Percentiles rank a stretch among this genome's conserved stretches.
These are phyloP conservation scores for Alternaria atra DNA, from an alignment of 2,329 filamentous ascomycete species.

Conservation along the genomic window DNA sequence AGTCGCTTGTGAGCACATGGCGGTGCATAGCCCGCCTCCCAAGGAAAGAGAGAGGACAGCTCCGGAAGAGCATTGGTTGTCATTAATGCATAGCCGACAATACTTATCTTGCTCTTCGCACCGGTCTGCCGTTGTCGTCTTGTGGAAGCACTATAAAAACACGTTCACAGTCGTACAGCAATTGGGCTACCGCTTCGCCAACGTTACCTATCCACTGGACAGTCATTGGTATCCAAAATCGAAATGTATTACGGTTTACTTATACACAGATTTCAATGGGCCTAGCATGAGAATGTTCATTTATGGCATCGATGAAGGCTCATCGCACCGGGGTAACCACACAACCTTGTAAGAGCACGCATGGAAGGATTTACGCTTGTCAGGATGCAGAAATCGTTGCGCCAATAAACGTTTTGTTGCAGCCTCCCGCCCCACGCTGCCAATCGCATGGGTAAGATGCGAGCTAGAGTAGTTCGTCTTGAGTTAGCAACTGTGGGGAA, in stretches of 20 bases:
- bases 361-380: conserved; percentile 12
- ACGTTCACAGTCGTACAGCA: not conserved
- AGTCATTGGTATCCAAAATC: not conserved
- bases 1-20: not conserved
- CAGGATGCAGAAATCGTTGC: not conserved
- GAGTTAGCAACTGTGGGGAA: conserved; percentile 5
- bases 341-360: conserved; percentile 5
- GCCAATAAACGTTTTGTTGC: conserved; percentile 1
- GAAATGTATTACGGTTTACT: not conserved
- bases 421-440: not conserved
- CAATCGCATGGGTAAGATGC: not conserved
- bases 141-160: conserved; percentile 4
- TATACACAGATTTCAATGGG: not conserved
- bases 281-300: not conserved
- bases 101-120: not conserved
- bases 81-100: not conserved
- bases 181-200: not conserved
- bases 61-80: not conserved
- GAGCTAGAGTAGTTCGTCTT: not conserved
- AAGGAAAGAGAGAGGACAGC: not conserved
- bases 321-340: not conserved
- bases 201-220: not conserved
- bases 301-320: not conserved
- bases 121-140: not conserved
- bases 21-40: not conserved